phyloP scores from a whole-genome alignment of 2,329 filamentous ascomycete genomes.

The Fusarium xyrophilum region DNA sequence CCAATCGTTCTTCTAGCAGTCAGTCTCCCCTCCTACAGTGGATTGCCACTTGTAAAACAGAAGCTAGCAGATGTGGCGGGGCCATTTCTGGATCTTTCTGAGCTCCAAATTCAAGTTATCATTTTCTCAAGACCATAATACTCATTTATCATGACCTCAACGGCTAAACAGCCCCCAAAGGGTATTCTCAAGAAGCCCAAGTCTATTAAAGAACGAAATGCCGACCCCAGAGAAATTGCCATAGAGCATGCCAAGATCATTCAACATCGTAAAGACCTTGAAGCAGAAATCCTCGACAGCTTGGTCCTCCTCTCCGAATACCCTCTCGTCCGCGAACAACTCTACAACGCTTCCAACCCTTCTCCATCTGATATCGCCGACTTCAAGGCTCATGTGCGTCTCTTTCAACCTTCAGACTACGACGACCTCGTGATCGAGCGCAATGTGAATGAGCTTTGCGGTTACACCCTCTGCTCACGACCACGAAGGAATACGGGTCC shows the following conservation, averaged over 20 bases:
- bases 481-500: constrained; percentile 64
- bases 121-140: background rate
- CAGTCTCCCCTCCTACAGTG: background rate
- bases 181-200: constrained; percentile 66
- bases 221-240: constrained; percentile 67
- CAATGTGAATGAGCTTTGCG: constrained; percentile 82
- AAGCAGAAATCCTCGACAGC: constrained; percentile 74
- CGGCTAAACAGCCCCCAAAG: constrained; percentile 52
- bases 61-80: constrained; percentile 1
- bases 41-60: constrained; percentile 11
- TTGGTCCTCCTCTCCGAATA: constrained; percentile 74
- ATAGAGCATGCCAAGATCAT: constrained; percentile 83
- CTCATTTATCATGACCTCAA: constrained; percentile 37
- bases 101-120: background rate
- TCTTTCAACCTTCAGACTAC: constrained; percentile 88
- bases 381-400: constrained; percentile 71
- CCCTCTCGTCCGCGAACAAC: constrained; percentile 49
- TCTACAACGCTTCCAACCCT: constrained; percentile 54
- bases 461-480: constrained; percentile 79
- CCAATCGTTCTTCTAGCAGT: background rate
- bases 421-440: constrained; percentile 88
- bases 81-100: background rate
- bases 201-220: constrained; percentile 38
- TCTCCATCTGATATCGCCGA: constrained; percentile 65
- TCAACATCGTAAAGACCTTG: constrained; percentile 80